Base-by-base conservation (phyloP, 352 stramenopile species). In the Phytophthora kernoviae region DNA sequence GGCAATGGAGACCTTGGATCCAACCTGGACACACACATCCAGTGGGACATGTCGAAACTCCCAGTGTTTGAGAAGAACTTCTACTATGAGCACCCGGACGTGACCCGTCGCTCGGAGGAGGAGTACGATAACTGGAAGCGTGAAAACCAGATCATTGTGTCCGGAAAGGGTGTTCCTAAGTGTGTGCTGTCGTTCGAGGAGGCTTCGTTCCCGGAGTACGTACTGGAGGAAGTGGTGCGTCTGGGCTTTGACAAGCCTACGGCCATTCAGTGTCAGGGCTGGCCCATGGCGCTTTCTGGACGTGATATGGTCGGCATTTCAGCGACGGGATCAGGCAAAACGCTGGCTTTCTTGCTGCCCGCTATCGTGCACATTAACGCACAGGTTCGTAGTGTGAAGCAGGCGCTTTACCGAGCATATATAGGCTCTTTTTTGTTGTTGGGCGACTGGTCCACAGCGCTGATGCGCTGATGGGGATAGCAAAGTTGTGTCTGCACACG, bases 321-420 rank as follows among this genome's bases (percentile, higher is more conserved):
- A 24, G 96, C 97, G 5, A 99, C 98, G 7, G 98, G 98, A 2
- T 98, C 91, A 5, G 97, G 97, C 50, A 99, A 99, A 75, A 99
- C 97, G 24, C 63, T 99, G 43, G 95, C 97, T 30, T 99, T 99
- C 82, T 87, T 99, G 68, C 81, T 99, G n/a, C 98, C 98, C 11
- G 97, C 93, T 32, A 99, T 99, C 88, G 98, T 99, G 66, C 98
- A 99, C 80, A 99, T 99, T 84, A 99, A 99, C 81, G 97, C 96
- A 65, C 96, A 99, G 94, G 96, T 99, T 94, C 84, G 85, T 92
- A 57, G 22, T 63, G 37, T 81, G 71, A 74, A 69, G 62, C 69
- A 58, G 54, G 60, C 37, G 54, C 41, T 73, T 27, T 58, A 18
- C 10, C 7, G 22, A 47, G 41, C 41, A 32, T 47, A 21, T 47